Percentiles rank a stretch among this genome's conserved stretches.
Conservation (phyloP, 148 eudicot species). For the Tetragonia tetragonoides region DNA sequence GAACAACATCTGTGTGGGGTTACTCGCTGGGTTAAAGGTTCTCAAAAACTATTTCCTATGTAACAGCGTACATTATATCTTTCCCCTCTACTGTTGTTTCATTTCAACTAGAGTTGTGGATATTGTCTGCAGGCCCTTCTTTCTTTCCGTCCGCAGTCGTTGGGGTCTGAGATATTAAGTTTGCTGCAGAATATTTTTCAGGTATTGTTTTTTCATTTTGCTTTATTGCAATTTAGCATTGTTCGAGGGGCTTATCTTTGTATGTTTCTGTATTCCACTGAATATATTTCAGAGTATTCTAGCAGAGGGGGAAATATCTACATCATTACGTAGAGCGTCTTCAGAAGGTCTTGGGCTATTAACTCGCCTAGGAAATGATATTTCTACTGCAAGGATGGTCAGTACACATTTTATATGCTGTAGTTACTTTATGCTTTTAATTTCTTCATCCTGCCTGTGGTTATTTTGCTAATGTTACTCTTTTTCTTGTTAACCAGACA, state of each 20-base stretch:
- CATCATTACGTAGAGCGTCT: slow-evolving; percentile 90
- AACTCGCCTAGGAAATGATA: slow-evolving; percentile 90
- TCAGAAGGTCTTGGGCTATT: slow-evolving; percentile 94
- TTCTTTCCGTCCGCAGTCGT: slow-evolving; percentile 71
- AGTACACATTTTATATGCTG: slow-evolving; percentile 30
- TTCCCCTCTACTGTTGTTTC: slow-evolving; percentile 9
- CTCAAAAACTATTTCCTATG: slow-evolving; percentile 17
- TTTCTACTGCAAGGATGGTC: slow-evolving; percentile 87
- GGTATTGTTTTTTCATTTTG: slow-evolving; percentile 36
- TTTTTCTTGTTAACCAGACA: slow-evolving; percentile 46
- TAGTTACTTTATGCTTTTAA: slow-evolving; percentile 4
- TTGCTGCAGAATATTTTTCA: slow-evolving; percentile 82
- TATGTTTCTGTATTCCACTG: background rate
- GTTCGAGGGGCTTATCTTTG: background rate
- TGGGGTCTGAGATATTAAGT: slow-evolving; percentile 68
- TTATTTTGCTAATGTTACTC: slow-evolving; percentile 10
- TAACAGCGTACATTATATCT: slow-evolving; percentile 16
- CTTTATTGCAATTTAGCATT: slow-evolving; percentile 2
- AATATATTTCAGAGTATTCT: slow-evolving; percentile 58
- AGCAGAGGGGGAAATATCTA: slow-evolving; percentile 87
- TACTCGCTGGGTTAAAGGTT: slow-evolving; percentile 95
- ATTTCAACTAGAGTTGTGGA: slow-evolving; percentile 19
- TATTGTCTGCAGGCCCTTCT: slow-evolving; percentile 63
- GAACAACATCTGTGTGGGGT: slow-evolving; percentile 84
- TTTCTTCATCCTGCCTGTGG: slow-evolving; percentile 2